Base-by-base conservation (phyloP, 2,329 filamentous ascomycete species). In the Cryphonectria radicalis region DNA sequence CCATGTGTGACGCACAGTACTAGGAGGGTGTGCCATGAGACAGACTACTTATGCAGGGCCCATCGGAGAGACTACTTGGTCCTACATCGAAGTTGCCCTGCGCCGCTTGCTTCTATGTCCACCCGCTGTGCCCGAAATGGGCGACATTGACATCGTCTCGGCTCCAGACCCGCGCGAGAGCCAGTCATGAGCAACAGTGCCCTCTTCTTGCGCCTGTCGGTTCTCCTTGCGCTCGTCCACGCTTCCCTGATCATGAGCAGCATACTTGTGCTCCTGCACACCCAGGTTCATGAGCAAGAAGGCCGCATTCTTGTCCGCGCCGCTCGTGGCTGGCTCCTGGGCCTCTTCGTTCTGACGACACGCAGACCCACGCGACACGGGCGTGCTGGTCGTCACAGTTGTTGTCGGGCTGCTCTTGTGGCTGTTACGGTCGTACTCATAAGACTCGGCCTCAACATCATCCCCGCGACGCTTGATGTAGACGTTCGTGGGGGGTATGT, bases 281-380 rank as follows among this genome's bases (percentile, higher is more conserved):
- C 83, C 83, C 37, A 87, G 79, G 67, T 84, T 84, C 83, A 87
- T 82, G 53, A 87, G 76, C 7, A 85, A 76, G 71, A 84, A 77
- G 25, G 85, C 85, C 0, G 84, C 85, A 62, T 84, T 84, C 75
- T 82, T 84, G 66, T 86, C 82, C 17, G 77, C 78, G 0, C 80
- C 80, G 10, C 66, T 74, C 73, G 53, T 73, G 72, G 46, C 40
- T 55, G 59, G 60, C 65, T 74, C 76, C 8, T 71, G 69, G 11
- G 19, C 19, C 43, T 37, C 63, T 43, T 37, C 63, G 63, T 64
- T 17, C n/a, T 64, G n/a, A 57, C 69, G 73, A 50, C 74, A 55
- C 67, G 62, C 53, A 25, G 42, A 65, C 22, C 55, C n/a, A n/a
- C 25, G 68, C 37, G 69, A 70, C 25, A 67, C 40, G n/a, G 67